A percentile compares a stretch with the other conserved stretches of the same genome.
Evolutionary conservation across 2,329 filamentous ascomycete species (phyloP).

Genomic region (Bisporella sp.): DNA sequence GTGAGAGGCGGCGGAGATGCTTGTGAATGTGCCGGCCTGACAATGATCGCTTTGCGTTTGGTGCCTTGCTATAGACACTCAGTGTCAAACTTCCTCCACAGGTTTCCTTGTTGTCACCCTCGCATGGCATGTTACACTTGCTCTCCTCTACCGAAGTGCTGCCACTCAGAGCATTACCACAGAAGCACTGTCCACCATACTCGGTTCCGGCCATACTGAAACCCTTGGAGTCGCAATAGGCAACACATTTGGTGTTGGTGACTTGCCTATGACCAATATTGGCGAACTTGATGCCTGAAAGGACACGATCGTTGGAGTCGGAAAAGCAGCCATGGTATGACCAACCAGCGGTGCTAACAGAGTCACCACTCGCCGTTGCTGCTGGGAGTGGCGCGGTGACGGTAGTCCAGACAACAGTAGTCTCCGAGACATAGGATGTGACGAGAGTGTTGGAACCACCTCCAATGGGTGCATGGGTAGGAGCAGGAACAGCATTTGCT

Average conservation of each 20-base stretch:
- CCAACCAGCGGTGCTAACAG: constrained; percentile 26
- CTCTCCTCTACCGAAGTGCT: constrained; percentile 36
- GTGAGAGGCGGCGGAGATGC: background rate
- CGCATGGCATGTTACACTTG: constrained; percentile 42
- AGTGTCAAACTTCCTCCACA: constrained; percentile 45
- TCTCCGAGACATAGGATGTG: constrained; percentile 32
- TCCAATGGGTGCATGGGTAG: constrained; percentile 19
- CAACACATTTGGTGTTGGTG: constrained; percentile 39
- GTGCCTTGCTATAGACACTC: constrained; percentile 33
- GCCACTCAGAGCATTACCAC: constrained; percentile 34
- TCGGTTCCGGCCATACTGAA: constrained; percentile 42
- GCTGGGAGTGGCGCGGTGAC: constrained; percentile 18
- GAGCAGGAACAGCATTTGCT: constrained; percentile 2
- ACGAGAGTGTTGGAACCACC: constrained; percentile 22
- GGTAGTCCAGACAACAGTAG: constrained; percentile 37
- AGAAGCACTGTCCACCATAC: constrained; percentile 41
- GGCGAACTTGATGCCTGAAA: constrained; percentile 34
- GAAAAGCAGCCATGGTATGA: constrained; percentile 37
- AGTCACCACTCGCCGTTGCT: constrained; percentile 14
- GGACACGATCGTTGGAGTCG: constrained; percentile 29
- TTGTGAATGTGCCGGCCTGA: background rate
- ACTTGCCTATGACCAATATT: constrained; percentile 32
- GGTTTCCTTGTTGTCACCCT: constrained; percentile 38
- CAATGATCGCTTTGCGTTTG: background rate
- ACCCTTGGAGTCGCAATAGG: constrained; percentile 39